phyloP scores from a whole-genome alignment of 2,329 filamentous ascomycete species.

The Magnaporthiopsis incrustans region DNA sequence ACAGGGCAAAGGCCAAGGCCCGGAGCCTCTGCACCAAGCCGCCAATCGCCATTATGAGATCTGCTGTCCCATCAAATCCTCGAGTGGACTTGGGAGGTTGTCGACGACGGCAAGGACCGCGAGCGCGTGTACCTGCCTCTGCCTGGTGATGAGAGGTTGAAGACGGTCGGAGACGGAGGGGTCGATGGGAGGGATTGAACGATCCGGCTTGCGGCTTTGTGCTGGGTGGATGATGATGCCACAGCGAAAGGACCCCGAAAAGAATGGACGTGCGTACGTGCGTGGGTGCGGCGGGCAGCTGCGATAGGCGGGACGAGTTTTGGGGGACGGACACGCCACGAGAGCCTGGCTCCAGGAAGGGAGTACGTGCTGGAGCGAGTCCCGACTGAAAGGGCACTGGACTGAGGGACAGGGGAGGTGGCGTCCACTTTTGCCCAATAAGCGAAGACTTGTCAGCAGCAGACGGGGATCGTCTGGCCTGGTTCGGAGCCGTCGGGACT shows the following conservation, averaged over 20 bases:
- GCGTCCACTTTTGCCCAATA: background rate
- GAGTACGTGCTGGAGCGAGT: background rate
- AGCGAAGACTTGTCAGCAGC: background rate
- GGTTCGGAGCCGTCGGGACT: background rate
- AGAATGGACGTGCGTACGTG: background rate
- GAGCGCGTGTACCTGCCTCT: background rate
- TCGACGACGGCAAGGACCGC: slow-evolving; percentile 1
- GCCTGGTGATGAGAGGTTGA: background rate
- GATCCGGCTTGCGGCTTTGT: background rate
- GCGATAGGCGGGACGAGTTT: background rate
- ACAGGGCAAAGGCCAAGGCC: slow-evolving; percentile 18
- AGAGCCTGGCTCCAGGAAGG: background rate
- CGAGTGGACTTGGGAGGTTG: background rate
- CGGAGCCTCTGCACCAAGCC: slow-evolving; percentile 16
- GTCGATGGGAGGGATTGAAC: background rate
- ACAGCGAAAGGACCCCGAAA: background rate
- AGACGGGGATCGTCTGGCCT: background rate
- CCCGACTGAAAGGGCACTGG: background rate
- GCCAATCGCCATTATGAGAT: slow-evolving; percentile 13
- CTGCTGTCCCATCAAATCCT: slow-evolving; percentile 6
- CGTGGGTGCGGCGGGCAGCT: no score
- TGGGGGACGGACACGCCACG: background rate
- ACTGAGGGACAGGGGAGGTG: background rate
- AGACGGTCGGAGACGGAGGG: background rate
- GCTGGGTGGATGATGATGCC: background rate